Base-by-base conservation (phyloP, 371 early-diverging fungal species). In the Nosema bombycis region DNA sequence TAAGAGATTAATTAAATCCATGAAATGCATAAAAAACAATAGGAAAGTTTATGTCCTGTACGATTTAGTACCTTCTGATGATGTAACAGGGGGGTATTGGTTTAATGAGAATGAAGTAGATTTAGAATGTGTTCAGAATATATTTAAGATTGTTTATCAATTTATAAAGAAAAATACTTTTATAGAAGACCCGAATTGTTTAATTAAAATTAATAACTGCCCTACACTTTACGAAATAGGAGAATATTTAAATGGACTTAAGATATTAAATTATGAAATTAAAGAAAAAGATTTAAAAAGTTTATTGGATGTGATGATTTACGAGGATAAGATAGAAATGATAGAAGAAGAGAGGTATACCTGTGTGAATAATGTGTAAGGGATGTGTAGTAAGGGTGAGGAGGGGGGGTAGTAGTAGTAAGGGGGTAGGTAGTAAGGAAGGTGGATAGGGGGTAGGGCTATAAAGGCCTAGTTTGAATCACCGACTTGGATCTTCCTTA, bases 1-100 rank as follows among this genome's bases (percentile, higher is more conserved):
- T 78, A 89, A 89, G 78, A 87, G 88, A 69, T 84, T 93, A 61
- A 93, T 96, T 72, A 96, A 96, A 85, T 84, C 90, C 12, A 89
- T 96, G 75, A 96, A 94, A 78, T 91, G 92, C 15, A 90, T 96
- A 81, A 96, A 96, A 29, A 85, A 79, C 58, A 86, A 85, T 65
- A 89, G 91, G 73, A 95, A 94, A 77, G 88, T 93, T 28, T 96
- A 95, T 85, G 94, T 97, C 92, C 87, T 96, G 26, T 90, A 86
- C 72, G 91, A 93, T 71, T 65, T 92, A 57, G 88, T 89, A 0
- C 95, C 96, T 1, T 92, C 94, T 14, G 90, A 89, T 33, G 95
- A 95, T 78, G 88, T 96, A 12, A 94, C 95, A 28, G 97, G 96
- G 79, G 96, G 96, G 23, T 90, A 92, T 26, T 97, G 95, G 94